Evolutionary conservation across 495 filamentous ascomycete genomes (phyloP), one percentile per base, ranked within the genome.

Genomic region (Tetracladium setigerum): DNA sequence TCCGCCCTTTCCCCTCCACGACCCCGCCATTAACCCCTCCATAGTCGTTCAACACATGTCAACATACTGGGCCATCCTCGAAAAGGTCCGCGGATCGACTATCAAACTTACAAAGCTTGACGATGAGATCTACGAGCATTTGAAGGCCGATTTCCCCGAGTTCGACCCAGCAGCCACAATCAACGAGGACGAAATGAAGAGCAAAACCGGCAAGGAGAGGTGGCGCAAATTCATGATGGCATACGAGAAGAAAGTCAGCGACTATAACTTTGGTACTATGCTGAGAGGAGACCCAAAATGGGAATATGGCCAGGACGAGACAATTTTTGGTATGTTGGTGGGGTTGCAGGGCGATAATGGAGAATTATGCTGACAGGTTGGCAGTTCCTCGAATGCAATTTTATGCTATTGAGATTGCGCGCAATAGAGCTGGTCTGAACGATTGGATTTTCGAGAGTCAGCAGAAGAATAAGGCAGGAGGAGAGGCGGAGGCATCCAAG

Each of bases 241-340:
- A 60, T 99, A 92, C 65, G 88, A 96, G 68, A 87, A 94, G 68
- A 89, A 79, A 67, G 72, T 99, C 17, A 81, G 88, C 44, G 94
- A 97, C 64, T 99, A 81, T 74, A 99, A 95, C 72, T 99, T 96
- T 66, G 92, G 92, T 38, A 95, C 92, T 4, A 86, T 99, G 73
- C 52, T 99, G 55, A 76, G 92, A 22, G 68, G 76, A 38, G 87
- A 81, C 59, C 77, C 90, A 10, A 85, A 83, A 57, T 74, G 55
- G 30, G 94, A 97, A 63, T 96, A 96, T 59, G 84, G 83, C 30
- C 71, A 92, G 67, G 76, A 95, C 38, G 88, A 82, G 50, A 95
- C 90, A 2, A 95, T 99, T 41, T 97, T 99, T 62, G 86, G 83
- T 87, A 59, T 31, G 68, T 53, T 18, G 33, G 8, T 33, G 13